Percentiles rank a stretch among this genome's conserved stretches.
phyloP scores from a whole-genome alignment of 176 grass and related monocot genomes.

The Carex kokanica region DNA sequence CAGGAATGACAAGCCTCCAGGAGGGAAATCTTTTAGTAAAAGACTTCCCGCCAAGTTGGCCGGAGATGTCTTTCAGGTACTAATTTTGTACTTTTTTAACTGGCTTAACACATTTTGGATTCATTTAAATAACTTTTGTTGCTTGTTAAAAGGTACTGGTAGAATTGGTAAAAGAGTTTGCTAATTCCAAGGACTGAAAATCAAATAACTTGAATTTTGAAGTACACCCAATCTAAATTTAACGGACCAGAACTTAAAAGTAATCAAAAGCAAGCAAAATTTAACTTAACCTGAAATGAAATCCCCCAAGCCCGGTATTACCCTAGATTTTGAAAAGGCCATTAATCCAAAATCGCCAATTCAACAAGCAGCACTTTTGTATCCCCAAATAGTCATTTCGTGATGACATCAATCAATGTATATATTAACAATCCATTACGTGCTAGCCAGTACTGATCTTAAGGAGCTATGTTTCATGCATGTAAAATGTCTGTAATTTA shows the following conservation, averaged over 20 bases:
- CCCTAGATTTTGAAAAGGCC: background rate
- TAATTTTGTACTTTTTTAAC: conserved; percentile 31
- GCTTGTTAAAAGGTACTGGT: background rate
- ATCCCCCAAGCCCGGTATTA: background rate
- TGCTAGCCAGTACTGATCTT: background rate
- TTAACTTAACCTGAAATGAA: background rate
- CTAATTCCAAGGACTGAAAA: background rate
- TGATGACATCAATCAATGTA: background rate
- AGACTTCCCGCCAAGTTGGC: conserved; percentile 73
- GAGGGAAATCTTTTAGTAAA: conserved; percentile 56
- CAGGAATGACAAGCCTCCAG: conserved; percentile 42
- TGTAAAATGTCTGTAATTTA: background rate
- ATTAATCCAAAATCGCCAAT: background rate
- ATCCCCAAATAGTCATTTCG: background rate
- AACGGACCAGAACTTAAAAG: background rate
- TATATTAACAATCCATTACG: background rate
- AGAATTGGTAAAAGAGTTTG: background rate
- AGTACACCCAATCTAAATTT: background rate
- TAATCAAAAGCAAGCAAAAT: background rate
- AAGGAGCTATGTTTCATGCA: background rate
- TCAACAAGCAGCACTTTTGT: background rate
- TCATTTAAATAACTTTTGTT: conserved; percentile 31
- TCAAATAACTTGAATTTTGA: background rate
- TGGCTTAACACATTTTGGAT: conserved; percentile 21
- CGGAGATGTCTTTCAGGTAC: conserved; percentile 90